A percentile compares a stretch with the other conserved stretches of the same genome.
phyloP scores from a whole-genome alignment of 768 basidiomycete species.

The Russula virescens region DNA sequence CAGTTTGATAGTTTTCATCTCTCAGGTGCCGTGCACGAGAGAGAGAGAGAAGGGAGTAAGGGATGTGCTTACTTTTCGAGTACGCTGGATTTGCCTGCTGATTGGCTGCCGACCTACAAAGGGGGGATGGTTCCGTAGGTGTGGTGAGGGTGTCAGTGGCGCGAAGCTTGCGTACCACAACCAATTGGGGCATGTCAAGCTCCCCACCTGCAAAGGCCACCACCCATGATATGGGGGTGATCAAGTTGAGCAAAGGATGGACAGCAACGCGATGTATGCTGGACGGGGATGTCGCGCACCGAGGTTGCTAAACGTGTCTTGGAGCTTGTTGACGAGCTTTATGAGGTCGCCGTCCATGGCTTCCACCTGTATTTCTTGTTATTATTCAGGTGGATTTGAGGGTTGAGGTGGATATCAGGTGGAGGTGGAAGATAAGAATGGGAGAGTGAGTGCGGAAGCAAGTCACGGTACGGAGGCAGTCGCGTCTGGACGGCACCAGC shows the following conservation, averaged over 20 bases:
- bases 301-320: conserved; percentile 86
- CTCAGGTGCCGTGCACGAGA: background rate
- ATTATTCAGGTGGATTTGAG: background rate
- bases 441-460: background rate
- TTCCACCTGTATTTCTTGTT: background rate
- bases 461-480: background rate
- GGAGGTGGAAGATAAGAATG: background rate
- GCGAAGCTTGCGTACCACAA: conserved; percentile 55
- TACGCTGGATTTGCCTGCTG: conserved; percentile 92
- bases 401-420: background rate
- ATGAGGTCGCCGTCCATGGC: conserved; percentile 93
- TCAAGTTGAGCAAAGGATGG: conserved; percentile 15
- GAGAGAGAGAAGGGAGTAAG: background rate
- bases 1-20: background rate
- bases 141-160: background rate
- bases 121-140: background rate
- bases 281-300: conserved; percentile 43
- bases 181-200: conserved; percentile 88
- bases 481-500: conserved; percentile 19
- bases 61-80: conserved; percentile 69
- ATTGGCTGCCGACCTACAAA: conserved; percentile 87
- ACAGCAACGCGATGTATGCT: conserved; percentile 7
- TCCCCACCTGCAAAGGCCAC: conserved; percentile 57
- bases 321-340: conserved; percentile 89
- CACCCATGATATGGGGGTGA: background rate